Percentiles rank a stretch among this genome's conserved stretches.
Evolutionary conservation across 2,329 filamentous ascomycete genomes (phyloP).

Genomic region (Beauveria medogensis): DNA sequence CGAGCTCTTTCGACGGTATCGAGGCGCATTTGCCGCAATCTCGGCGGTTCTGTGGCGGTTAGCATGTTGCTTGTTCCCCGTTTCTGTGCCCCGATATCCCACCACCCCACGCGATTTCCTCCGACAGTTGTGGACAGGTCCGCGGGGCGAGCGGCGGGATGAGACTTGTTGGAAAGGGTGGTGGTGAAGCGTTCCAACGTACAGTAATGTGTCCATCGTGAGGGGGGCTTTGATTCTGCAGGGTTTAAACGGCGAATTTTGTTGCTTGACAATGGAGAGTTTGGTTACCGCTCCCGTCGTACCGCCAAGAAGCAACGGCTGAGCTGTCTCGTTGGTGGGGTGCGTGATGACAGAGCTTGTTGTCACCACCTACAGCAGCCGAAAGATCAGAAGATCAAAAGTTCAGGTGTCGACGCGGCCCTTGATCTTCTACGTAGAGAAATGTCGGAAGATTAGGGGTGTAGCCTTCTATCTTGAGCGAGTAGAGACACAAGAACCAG

Average conservation of each 20-base stretch:
- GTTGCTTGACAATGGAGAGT: background rate
- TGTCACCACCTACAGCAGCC: background rate
- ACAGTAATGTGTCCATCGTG: constrained; percentile 25
- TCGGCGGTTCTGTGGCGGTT: constrained; percentile 65
- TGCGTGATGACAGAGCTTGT: constrained; percentile 5
- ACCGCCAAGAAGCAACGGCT: background rate
- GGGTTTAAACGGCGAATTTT: background rate
- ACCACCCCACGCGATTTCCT: constrained; percentile 4
- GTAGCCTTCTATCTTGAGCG: no score
- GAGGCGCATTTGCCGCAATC: constrained; percentile 81
- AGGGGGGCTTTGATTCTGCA: background rate
- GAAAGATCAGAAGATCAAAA: background rate
- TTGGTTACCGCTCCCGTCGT: constrained; percentile 1
- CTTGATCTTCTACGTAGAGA: background rate
- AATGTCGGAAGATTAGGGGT: background rate
- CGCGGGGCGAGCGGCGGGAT: background rate
- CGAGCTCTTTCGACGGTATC: constrained; percentile 85
- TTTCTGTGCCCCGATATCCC: background rate
- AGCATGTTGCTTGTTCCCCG: constrained; percentile 16
- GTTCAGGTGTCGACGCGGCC: background rate
- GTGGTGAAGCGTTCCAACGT: constrained; percentile 12
- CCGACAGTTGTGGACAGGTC: background rate
- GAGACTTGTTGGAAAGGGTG: background rate
- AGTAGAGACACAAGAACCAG: background rate
- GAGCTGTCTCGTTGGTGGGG: constrained; percentile 1